A percentile compares a stretch with the other conserved stretches of the same genome.
phyloP scores from a whole-genome alignment of 169 alveolate genomes.

The Toxoplasma gondii region DNA sequence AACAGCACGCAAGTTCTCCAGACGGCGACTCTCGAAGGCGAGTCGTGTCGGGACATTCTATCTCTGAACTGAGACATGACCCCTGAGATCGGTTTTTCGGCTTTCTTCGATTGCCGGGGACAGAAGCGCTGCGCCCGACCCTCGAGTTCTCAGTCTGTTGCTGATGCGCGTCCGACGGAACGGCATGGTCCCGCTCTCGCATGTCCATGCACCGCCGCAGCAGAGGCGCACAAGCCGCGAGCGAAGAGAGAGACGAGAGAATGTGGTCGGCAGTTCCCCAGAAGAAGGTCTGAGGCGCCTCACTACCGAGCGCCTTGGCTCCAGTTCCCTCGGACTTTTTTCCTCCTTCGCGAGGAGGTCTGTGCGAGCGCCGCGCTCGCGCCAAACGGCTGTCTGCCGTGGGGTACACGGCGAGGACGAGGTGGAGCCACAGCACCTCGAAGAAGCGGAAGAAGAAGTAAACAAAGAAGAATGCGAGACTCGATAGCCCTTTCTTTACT shows the following conservation, averaged over 20 bases:
- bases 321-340: not conserved
- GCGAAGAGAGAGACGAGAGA: not conserved
- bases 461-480: not conserved
- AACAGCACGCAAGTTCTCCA: too few species aligned
- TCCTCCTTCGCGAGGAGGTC: not conserved
- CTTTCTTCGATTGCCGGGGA: not conserved
- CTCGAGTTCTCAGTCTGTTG: not conserved
- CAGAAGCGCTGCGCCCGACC: constrained; percentile 25
- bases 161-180: not conserved
- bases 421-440: constrained; percentile 37
- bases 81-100: too few species aligned
- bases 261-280: not conserved
- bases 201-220: not conserved
- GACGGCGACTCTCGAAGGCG: too few species aligned
- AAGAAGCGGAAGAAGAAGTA: constrained; percentile 37
- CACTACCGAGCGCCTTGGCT: not conserved
- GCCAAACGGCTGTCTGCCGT: constrained; percentile 42
- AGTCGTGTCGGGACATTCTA: too few species aligned
- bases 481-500: not conserved
- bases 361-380: not conserved
- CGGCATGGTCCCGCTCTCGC: not conserved
- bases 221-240: not conserved
- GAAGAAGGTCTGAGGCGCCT: not conserved
- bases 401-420: constrained; percentile 34
- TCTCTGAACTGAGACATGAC: too few species aligned